Percentiles rank a stretch among this genome's conserved stretches.
phyloP scores from a whole-genome alignment of 805 yeast species.

The Kuraishia cidri region DNA sequence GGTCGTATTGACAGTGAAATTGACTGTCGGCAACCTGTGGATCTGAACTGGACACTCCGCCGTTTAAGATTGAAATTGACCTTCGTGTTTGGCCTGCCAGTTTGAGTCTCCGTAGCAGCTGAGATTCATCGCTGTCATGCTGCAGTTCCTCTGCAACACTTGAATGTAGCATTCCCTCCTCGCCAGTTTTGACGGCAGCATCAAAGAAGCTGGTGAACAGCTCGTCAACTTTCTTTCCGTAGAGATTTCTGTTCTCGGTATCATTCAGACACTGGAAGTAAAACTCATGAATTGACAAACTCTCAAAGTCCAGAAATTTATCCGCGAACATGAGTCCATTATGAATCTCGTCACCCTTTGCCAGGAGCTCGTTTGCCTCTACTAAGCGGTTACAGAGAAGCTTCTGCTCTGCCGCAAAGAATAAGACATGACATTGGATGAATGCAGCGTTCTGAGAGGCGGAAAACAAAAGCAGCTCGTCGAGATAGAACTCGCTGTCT shows the following conservation, averaged over 20 bases:
- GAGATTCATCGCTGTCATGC: background rate
- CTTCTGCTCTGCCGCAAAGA: constrained; percentile 13
- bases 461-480: constrained; percentile 36
- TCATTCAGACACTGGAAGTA: constrained; percentile 9
- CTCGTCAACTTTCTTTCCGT: background rate
- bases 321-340: constrained; percentile 6
- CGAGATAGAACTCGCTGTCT: constrained; percentile 45
- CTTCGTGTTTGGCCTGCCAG: no score
- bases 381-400: constrained; percentile 8
- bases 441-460: constrained; percentile 17
- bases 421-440: constrained; percentile 10
- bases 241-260: constrained; percentile 4
- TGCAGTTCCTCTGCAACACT: background rate
- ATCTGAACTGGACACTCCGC: no score
- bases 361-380: constrained; percentile 7
- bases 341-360: constrained; percentile 6
- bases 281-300: constrained; percentile 8
- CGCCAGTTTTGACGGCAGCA: no score
- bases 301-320: constrained; percentile 9
- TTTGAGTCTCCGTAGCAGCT: background rate
- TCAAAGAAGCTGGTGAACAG: no score
- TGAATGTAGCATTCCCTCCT: background rate
- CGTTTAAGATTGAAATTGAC: no score
- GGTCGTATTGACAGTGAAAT: background rate
- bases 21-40: no score